Evolutionary conservation across 106 monocot species (phyloP), one percentile per base, ranked within the genome.

Genomic region (Dendrobium chrysotoxum): DNA sequence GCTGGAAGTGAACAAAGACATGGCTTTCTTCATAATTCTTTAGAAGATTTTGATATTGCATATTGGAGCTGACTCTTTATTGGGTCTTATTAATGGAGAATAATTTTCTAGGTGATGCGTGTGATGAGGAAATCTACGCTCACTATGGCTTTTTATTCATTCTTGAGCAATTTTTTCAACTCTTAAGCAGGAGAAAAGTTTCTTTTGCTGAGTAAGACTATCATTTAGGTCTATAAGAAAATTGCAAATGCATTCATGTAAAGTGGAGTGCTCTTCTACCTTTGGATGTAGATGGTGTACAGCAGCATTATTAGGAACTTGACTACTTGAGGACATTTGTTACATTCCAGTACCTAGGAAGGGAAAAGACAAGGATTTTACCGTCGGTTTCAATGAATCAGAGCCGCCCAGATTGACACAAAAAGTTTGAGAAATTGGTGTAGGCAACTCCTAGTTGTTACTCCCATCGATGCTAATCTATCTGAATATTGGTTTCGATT

Each of bases 211-310:
- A 31, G 64, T 26, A 26, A 70, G 31, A 16, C 70, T 2, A 70
- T 31, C 11, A 31, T 31, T 70, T 9, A 30, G 21, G 28, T 68
- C n/a, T 21, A 30, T 15, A 12, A 68, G 68, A 30, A 1, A 68
- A 30, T 68, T 68, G 57, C 6, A 17, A 61, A n/a, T 61, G 23
- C 18, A 61, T 61, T 61, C 21, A 1, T 58, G 21, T 23, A 61
- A 61, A 17, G 18, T 61, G 61, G 23, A 61, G 61, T 18, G 61
- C 21, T 61, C 21, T 61, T 61, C 21, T 61, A 61, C 21, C 21
- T 61, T 61, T 61, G 61, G 61, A 61, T 61, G 61, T 61, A 61
- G 61, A 61, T 21, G 23, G 61, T 61, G n/a, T 61, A 61, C 61
- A 20, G 5, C 23, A n/a, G 61, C 61, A 61, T 4, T 21, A 6